Percentiles rank a stretch among this genome's conserved stretches.
Evolutionary conservation across 2,329 filamentous ascomycete genomes (phyloP).

Genomic region (Phaeomoniella chlamydospora): DNA sequence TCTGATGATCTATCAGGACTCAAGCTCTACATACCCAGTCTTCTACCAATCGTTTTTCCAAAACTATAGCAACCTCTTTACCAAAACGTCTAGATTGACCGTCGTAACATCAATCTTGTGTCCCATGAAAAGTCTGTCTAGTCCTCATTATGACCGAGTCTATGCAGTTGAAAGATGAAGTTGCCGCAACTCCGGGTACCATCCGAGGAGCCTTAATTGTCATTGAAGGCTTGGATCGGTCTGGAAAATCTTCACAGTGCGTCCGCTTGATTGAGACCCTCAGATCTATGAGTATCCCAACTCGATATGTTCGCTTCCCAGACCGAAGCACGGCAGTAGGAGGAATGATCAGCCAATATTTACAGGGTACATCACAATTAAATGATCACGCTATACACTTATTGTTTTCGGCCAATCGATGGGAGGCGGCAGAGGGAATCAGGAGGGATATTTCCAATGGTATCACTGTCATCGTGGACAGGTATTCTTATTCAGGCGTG

Average conservation of each 20-base stretch:
- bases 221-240: constrained; percentile 77
- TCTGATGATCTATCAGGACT: too few relatives aligned
- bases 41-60: too few relatives aligned
- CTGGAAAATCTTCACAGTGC: constrained; percentile 87
- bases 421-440: constrained; percentile 47
- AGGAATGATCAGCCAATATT: constrained; percentile 71
- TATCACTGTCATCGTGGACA: constrained; percentile 68
- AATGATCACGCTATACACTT: constrained; percentile 85
- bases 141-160: constrained; percentile 10
- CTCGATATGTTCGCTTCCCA: constrained; percentile 55
- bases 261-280: constrained; percentile 46
- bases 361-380: constrained; percentile 56
- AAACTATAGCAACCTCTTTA: too few relatives aligned
- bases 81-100: too few relatives aligned
- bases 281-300: constrained; percentile 31
- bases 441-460: constrained; percentile 43
- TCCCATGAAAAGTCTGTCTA: too few relatives aligned
- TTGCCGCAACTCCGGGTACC: neutral
- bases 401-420: constrained; percentile 80
- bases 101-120: too few relatives aligned
- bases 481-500: constrained; percentile 89
- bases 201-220: constrained; percentile 56
- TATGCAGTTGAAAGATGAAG: constrained; percentile 6
- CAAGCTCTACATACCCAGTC: too few relatives aligned
- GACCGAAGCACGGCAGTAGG: constrained; percentile 76